A percentile compares a stretch with the other conserved stretches of the same genome.
Evolutionary conservation across 495 filamentous ascomycete genomes (phyloP).

Genomic region (Astrothelium subdiscretum): DNA sequence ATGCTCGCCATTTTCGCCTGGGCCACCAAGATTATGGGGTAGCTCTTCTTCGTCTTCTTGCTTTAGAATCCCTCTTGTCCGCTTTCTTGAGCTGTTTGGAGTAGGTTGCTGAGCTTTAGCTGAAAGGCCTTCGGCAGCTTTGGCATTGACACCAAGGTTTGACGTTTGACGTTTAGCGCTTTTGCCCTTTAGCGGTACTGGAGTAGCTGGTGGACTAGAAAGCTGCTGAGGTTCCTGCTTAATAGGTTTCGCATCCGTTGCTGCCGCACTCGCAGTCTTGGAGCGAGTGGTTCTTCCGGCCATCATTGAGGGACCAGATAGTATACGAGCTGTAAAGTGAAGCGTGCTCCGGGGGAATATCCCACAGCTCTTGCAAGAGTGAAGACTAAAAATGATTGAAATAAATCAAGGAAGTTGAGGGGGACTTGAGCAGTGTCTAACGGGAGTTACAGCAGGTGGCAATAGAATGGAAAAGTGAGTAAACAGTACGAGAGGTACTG

Average conservation of each 20-base stretch:
- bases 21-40: slow-evolving; percentile 25
- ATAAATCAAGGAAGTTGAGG: background rate
- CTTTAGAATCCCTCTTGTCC: slow-evolving; percentile 15
- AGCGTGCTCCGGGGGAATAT: background rate
- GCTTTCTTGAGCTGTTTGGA: slow-evolving; percentile 19
- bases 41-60: slow-evolving; percentile 22
- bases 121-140: background rate
- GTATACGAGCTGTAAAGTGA: background rate
- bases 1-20: slow-evolving; percentile 5
- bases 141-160: background rate
- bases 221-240: slow-evolving; percentile 19
- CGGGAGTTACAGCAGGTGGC: background rate
- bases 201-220: slow-evolving; percentile 25
- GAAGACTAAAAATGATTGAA: background rate
- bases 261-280: slow-evolving; percentile 10
- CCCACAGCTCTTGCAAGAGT: background rate
- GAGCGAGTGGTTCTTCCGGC: slow-evolving; percentile 15
- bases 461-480: background rate
- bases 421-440: background rate
- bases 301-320: slow-evolving; percentile 2
- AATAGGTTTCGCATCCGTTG: background rate
- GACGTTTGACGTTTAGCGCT: background rate
- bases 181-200: slow-evolving; percentile 11
- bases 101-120: slow-evolving; percentile 1
- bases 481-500: background rate